Evolutionary conservation across 306 rosid genomes (phyloP).

Genomic region (Malus asiatica): DNA sequence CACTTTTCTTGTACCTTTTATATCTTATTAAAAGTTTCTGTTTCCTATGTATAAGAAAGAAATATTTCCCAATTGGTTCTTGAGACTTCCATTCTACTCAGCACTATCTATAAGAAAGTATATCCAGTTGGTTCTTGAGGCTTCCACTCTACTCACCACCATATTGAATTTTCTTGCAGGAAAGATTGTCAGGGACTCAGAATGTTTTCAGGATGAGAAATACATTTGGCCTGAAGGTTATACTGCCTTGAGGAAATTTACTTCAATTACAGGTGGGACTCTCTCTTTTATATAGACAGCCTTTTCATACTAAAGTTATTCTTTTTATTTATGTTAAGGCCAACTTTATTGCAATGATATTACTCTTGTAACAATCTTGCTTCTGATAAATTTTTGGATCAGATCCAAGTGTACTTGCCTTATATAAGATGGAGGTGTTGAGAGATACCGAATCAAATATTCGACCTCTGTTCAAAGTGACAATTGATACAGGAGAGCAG

Average conservation of each 20-base stretch:
- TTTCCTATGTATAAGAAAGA: no score
- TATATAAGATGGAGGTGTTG: conserved; percentile 87
- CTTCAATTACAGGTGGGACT: conserved; percentile 66
- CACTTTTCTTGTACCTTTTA: background rate
- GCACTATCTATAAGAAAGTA: background rate
- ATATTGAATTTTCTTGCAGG: conserved; percentile 43
- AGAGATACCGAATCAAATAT: conserved; percentile 73
- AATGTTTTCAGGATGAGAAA: conserved; percentile 53
- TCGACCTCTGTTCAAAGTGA: conserved; percentile 82
- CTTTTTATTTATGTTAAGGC: background rate
- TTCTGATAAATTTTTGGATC: conserved; percentile 14
- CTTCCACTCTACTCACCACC: conserved; percentile 9
- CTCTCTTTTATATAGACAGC: background rate
- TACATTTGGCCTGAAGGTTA: conserved; percentile 93
- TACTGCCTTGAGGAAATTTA: conserved; percentile 76
- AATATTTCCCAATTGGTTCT: background rate
- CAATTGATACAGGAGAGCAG: conserved; percentile 81
- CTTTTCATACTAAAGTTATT: background rate
- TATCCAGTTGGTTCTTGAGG: conserved; percentile 3
- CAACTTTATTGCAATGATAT: conserved; percentile 1
- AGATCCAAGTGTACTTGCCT: conserved; percentile 49
- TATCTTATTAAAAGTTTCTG: background rate
- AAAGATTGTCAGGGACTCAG: conserved; percentile 63
- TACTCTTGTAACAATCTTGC: background rate
- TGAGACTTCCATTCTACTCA: conserved; percentile 14